These are phyloP conservation scores for Clavispora phyllophila DNA, from an alignment of 805 yeast genomes.

Conservation along the genomic window DNA sequence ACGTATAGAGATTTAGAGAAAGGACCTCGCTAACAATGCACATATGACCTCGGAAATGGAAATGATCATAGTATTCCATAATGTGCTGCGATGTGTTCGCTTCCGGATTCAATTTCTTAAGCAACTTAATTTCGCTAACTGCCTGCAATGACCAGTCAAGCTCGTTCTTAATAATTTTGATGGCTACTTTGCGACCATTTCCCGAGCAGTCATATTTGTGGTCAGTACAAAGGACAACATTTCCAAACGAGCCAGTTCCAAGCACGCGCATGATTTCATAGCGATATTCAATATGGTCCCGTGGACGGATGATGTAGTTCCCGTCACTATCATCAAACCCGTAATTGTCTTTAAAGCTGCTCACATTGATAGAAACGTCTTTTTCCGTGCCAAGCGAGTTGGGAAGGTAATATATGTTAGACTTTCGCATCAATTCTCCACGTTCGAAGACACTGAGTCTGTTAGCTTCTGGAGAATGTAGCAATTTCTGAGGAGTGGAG, in stretches of 20 bases:
- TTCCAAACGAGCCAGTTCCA: constrained; percentile 83
- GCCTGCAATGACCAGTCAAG: constrained; percentile 74
- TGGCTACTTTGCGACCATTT: constrained; percentile 50
- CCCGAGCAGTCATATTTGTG: constrained; percentile 38
- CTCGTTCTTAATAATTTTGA: constrained; percentile 72
- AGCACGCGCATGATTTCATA: constrained; percentile 56
- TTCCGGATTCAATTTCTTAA: constrained; percentile 40
- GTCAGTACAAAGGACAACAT: constrained; percentile 65
- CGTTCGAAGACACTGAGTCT: constrained; percentile 51
- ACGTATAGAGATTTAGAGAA: constrained; percentile 61
- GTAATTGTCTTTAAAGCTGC: constrained; percentile 44
- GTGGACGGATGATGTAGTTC: constrained; percentile 48
- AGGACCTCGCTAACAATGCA: constrained; percentile 75
- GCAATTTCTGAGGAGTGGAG: constrained; percentile 2
- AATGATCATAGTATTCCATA: constrained; percentile 61
- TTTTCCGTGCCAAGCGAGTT: constrained; percentile 12
- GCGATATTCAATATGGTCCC: constrained; percentile 74
- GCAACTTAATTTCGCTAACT: constrained; percentile 65
- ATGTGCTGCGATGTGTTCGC: constrained; percentile 26
- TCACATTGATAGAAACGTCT: constrained; percentile 23
- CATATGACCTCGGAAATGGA: constrained; percentile 75
- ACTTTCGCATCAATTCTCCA: constrained; percentile 51
- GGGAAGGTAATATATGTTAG: constrained; percentile 50
- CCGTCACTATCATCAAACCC: constrained; percentile 71
- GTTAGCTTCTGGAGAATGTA: background rate